A percentile compares a stretch with the other conserved stretches of the same genome.
Evolutionary conservation across 192 early-diverging fungal species (phyloP).

Genomic region (Entomortierella chlamydospora): DNA sequence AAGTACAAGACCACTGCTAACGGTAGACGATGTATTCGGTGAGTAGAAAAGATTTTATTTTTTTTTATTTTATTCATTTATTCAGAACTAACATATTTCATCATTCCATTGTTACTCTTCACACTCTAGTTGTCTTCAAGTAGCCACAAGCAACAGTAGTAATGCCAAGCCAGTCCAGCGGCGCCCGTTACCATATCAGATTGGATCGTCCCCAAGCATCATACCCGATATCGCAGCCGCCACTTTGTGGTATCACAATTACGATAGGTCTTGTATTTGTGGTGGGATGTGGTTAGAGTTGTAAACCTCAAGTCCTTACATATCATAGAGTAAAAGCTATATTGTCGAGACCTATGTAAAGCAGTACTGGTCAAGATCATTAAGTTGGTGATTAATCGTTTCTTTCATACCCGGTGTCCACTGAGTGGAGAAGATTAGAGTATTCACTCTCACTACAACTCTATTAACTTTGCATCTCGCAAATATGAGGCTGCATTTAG

Average conservation of each 20-base stretch:
- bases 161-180: not conserved
- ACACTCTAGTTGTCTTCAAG: slow-evolving; percentile 38
- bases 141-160: slow-evolving; percentile 23
- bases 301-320: not conserved
- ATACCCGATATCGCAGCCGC: slow-evolving; percentile 39
- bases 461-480: no score
- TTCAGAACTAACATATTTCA: not conserved
- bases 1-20: slow-evolving; percentile 42
- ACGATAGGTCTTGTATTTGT: slow-evolving; percentile 49
- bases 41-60: not conserved
- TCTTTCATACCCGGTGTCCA: no score
- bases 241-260: slow-evolving; percentile 51
- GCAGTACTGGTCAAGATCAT: not conserved
- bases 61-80: not conserved
- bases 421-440: no score
- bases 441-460: no score
- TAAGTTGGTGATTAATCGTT: no score
- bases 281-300: slow-evolving; percentile 54
- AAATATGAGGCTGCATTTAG: no score
- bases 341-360: not conserved
- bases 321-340: no score
- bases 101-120: not conserved
- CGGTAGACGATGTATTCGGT: slow-evolving; percentile 46
- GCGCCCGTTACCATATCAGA: slow-evolving; percentile 9
- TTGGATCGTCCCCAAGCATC: slow-evolving; percentile 8